Base-by-base conservation (phyloP, 257 asterid genomes). In the Solanum gandarillasii region DNA sequence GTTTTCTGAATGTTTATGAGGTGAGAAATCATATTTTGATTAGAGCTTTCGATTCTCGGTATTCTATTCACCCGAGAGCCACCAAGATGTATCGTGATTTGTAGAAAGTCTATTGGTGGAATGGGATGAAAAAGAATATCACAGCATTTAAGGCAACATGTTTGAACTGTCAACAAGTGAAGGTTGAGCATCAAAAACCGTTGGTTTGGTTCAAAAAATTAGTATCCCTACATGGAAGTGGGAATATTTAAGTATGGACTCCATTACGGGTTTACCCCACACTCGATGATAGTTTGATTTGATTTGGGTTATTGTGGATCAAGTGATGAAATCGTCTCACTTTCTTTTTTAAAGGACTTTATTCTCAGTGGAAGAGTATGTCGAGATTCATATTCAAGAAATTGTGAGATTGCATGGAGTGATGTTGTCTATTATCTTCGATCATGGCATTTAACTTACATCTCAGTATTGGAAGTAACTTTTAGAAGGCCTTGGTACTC, bases 41-140 rank as follows among this genome's bases (percentile, higher is more conserved):
- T 16, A 1, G 18, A 52, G 9, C n/a, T 52, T 18, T 0, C 0
- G 0, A 3, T 52, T 52, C 62, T 52, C 1, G 9, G 18, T 18
- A 52, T 52, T 52, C 9, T 52, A 52, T 52, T 52, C 62, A 18
- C 62, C 0, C 4, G 4, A 52, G n/a, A 52, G 9, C 58, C 62
- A 18, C 62, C 7, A 18, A 6, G 62, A 18, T 52, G 62, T 52
- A 52, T 52, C n/a, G 9, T 52, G 4, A 52, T 52, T 52, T 52
- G 3, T 0, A 18, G 9, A 13, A 52, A 18, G n/a, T 52, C 10
- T 52, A 52, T 52, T 1, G 4, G 4, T 52, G 62, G 62, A 52
- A 18, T 52, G 62, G 62, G 18, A 52, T 52, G 23, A 52, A 52
- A 18, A 52, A 6, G 4, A 16, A 52, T 52, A 52, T 52, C 21